Evolutionary conservation across 1,284 basidiomycete species (phyloP), one percentile per base, ranked within the genome.

Genomic region (Veloboletus limbatus): DNA sequence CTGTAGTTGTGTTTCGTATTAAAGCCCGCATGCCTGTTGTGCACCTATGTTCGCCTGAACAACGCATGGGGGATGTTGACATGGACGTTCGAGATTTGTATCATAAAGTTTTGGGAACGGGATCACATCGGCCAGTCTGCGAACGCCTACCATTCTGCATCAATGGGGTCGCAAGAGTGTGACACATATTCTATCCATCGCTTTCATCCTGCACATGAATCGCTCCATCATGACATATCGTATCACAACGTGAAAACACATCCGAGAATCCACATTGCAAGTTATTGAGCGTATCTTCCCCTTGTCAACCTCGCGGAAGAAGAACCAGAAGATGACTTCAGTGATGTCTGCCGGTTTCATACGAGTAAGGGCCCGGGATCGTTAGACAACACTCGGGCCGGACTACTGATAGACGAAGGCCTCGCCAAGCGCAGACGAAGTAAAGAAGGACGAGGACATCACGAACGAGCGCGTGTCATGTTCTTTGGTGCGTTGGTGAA

Each of bases 381-480:
- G 13, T 60, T 62, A 54, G 78, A 70, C 20, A 79, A 61, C 0
- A n/a, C n/a, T n/a, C n/a, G n/a, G n/a, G n/a, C n/a, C n/a, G n/a
- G 14, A 27, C 22, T 4, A 62, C 59, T 47, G 4, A 88, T 83
- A 60, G 66, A 79, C 69, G 61, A 87, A 84, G 10, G 85, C 84
- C 65, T 88, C 83, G 43, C 78, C 78, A 34, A 88, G 40, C n/a
- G 85, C 86, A 33, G 77, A 65, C 9, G 81, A 65, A 42, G 68
- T 83, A 71, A 92, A 89, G 31, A 92, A 69, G 73, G 80, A 88
- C 20, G 85, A 54, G 33, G 78, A 69, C 82, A 87, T 88, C 48
- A 91, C 85, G 49, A 90, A 75, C 33, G 82, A 86, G 17, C 80
- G 79, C 88, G 90, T 90, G 67, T 88, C 88, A 91, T 90, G 67